These are phyloP conservation scores for Cutaneotrichosporon cavernicola DNA, from an alignment of 1,284 basidiomycete species.

Conservation along the genomic window DNA sequence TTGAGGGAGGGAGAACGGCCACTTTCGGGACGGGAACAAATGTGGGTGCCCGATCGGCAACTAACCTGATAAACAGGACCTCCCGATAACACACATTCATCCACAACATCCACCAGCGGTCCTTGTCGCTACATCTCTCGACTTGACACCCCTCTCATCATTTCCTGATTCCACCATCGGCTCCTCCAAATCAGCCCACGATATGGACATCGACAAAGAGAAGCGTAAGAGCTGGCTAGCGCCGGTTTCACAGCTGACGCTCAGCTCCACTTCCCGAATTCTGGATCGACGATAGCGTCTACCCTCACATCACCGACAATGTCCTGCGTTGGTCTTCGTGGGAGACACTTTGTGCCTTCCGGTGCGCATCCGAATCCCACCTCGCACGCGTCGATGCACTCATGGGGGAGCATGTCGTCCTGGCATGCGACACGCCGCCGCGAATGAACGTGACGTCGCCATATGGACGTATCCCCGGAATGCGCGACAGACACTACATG, in stretches of 20 bases:
- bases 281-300: constrained; percentile 11
- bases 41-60: too few species aligned
- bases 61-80: too few species aligned
- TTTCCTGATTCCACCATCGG: too few species aligned
- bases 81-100: too few species aligned
- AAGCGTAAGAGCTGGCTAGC: too few species aligned
- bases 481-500: constrained; percentile 2
- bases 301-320: constrained; percentile 9
- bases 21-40: too few species aligned
- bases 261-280: not conserved
- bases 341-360: not conserved
- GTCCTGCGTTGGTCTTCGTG: not conserved
- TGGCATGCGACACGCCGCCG: constrained; percentile 5
- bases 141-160: too few species aligned
- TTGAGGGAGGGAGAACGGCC: too few species aligned
- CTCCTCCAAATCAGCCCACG: too few species aligned
- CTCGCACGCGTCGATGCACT: constrained; percentile 6
- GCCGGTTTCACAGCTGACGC: not conserved
- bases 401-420: constrained; percentile 8
- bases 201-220: too few species aligned
- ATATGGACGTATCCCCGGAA: not conserved
- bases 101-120: too few species aligned
- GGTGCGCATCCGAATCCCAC: not conserved
- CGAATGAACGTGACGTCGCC: constrained; percentile 6
- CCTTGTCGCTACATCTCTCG: too few species aligned